Conservation (phyloP, 441 rosid genomes). For the Bruguiera hainesii region DNA sequence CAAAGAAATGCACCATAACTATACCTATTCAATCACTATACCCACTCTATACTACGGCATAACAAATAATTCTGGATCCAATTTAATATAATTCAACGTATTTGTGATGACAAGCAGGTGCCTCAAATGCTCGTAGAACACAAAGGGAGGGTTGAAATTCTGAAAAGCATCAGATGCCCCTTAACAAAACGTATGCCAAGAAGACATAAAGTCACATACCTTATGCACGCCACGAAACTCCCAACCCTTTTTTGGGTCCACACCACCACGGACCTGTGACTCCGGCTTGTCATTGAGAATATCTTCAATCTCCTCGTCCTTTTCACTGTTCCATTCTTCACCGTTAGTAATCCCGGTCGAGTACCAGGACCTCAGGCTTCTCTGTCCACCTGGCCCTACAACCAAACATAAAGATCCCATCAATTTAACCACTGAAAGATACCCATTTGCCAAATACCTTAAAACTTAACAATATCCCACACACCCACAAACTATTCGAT, state of each 20-base stretch:
- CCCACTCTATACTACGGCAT: neutral
- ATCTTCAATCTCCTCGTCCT: constrained; percentile 41
- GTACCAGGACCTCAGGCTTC: constrained; percentile 45
- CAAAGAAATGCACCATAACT: neutral
- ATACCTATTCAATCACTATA: neutral
- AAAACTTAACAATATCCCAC: neutral
- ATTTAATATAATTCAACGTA: too few species aligned
- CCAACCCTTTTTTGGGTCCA: constrained; percentile 91
- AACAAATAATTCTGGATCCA: too few species aligned
- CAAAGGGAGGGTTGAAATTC: too few species aligned
- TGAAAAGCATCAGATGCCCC: neutral
- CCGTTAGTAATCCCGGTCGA: constrained; percentile 38
- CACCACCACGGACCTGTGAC: constrained; percentile 71
- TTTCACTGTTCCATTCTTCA: constrained; percentile 27
- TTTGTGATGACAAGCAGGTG: too few species aligned
- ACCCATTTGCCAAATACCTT: neutral
- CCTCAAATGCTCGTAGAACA: too few species aligned
- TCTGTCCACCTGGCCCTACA: constrained; percentile 40
- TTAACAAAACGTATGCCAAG: neutral
- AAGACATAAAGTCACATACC: constrained; percentile 35
- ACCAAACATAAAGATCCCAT: constrained; percentile 3
- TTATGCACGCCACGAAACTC: constrained; percentile 84
- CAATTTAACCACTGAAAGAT: constrained; percentile 1
- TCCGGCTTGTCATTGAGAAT: constrained; percentile 44
- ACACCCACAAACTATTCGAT: constrained; percentile 12